Evolutionary conservation across 768 basidiomycete genomes (phyloP), one percentile per base, ranked within the genome.

Genomic region (Rubroboletus pulcherrimus): DNA sequence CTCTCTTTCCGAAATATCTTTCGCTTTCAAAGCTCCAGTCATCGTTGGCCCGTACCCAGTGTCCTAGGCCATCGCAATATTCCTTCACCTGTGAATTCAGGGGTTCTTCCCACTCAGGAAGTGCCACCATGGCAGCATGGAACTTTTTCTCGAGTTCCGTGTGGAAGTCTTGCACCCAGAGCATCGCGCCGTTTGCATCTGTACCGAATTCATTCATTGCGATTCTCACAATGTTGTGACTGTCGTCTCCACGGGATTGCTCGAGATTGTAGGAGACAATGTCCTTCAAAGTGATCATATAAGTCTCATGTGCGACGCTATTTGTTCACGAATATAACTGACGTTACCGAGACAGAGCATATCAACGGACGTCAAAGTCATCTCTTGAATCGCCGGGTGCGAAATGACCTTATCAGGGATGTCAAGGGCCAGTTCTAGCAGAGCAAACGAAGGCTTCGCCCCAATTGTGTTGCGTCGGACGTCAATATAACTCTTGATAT

Each of bases 51-150:
- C 39, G 43, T 10, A 81, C 73, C 78, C 80, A 84, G 49, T 79
- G 74, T 48, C 76, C 81, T 46, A 83, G 62, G 0, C 80, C 79
- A 47, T 74, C 66, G 39, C 78, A 66, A 54, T 82, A 84, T 4
- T 64, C 60, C 31, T 65, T 63, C 6, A 83, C 74, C 42, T 77
- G 69, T 0, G 58, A 56, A 56, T 83, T 81, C 31, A 80, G 60
- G 0, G 69, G 64, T 19, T 67, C 58, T 21, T 76, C 78, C 61
- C 73, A 83, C 5, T 73, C 70, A 0, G 80, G 81, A 4, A 63
- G 43, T 4, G 55, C 41, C 1, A 41, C 59, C 37, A 70, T 68
- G 39, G 62, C 56, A 6, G 49, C 42, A 5, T 54, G 54, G 54
- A 63, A 63, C 26, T 29, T 55, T 19, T 56, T 24, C 43, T 38